A percentile compares a stretch with the other conserved stretches of the same genome.
Evolutionary conservation across 768 basidiomycete genomes (phyloP).

Genomic region (Scleroderma bovista): DNA sequence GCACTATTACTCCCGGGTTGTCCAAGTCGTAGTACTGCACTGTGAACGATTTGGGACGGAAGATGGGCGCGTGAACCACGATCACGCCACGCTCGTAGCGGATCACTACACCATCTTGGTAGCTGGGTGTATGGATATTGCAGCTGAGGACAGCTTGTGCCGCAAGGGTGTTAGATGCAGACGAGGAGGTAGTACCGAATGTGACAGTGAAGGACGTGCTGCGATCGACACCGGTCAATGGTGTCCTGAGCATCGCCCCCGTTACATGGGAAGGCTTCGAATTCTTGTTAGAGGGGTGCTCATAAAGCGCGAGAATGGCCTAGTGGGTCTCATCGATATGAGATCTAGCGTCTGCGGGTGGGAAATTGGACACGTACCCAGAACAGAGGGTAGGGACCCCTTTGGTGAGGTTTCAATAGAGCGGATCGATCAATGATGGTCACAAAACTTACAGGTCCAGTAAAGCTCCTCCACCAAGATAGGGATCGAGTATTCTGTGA

Average conservation of each 20-base stretch:
- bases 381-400: conserved; percentile 77
- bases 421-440: not conserved
- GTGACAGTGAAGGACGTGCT: conserved; percentile 71
- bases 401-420: conserved; percentile 23
- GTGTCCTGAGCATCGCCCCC: conserved; percentile 74
- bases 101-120: conserved; percentile 53
- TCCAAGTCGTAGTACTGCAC: conserved; percentile 56
- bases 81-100: conserved; percentile 75
- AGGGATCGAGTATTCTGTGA: conserved; percentile 74
- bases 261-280: conserved; percentile 51
- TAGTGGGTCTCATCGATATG: conserved; percentile 24
- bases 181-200: conserved; percentile 46
- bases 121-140: conserved; percentile 50
- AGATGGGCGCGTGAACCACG: conserved; percentile 58
- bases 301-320: conserved; percentile 76
- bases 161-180: conserved; percentile 34
- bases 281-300: conserved; percentile 67
- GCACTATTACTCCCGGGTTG: conserved; percentile 34
- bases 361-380: conserved; percentile 45
- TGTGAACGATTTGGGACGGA: conserved; percentile 57
- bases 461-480: conserved; percentile 75
- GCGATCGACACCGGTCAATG: conserved; percentile 71
- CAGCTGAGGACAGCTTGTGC: conserved; percentile 73
- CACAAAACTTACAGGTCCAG: conserved; percentile 64
- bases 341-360: conserved; percentile 1